Percentiles rank a stretch among this genome's conserved stretches.
Conservation (phyloP, 805 yeast genomes). For the Metschnikowia anglica region DNA sequence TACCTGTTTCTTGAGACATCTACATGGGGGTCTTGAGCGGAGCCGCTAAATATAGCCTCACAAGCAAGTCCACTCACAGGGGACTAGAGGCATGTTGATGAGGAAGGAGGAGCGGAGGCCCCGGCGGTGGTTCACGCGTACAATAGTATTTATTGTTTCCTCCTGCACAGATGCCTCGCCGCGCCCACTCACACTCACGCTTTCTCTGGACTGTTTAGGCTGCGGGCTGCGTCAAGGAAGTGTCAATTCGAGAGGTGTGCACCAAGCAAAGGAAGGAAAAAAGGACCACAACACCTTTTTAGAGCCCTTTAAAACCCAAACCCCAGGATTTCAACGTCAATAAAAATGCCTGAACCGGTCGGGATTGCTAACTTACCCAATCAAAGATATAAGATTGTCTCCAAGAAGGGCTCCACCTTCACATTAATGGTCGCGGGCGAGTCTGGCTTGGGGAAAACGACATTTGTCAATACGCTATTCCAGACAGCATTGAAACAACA, state of each 20-base stretch:
- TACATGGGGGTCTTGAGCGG: too few relatives aligned
- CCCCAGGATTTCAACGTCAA: background rate
- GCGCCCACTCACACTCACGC: background rate
- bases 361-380: constrained; percentile 75
- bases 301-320: background rate
- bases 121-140: too few relatives aligned
- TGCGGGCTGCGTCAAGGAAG: background rate
- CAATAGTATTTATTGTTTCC: too few relatives aligned
- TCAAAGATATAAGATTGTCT: constrained; percentile 73
- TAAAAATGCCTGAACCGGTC: constrained; percentile 51
- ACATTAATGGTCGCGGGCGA: constrained; percentile 90
- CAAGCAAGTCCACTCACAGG: too few relatives aligned
- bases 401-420: constrained; percentile 72
- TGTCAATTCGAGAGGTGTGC: constrained; percentile 7
- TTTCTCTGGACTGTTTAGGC: background rate
- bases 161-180: too few relatives aligned
- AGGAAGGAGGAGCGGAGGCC: too few relatives aligned
- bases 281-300: constrained; percentile 4
- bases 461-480: constrained; percentile 82
- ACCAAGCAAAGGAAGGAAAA: constrained; percentile 3
- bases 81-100: too few relatives aligned
- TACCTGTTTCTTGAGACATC: too few relatives aligned
- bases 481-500: constrained; percentile 68
- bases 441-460: constrained; percentile 89
- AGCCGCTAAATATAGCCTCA: too few relatives aligned